Evolutionary conservation across 306 rosid genomes (phyloP).

Genomic region (Vicia villosa): DNA sequence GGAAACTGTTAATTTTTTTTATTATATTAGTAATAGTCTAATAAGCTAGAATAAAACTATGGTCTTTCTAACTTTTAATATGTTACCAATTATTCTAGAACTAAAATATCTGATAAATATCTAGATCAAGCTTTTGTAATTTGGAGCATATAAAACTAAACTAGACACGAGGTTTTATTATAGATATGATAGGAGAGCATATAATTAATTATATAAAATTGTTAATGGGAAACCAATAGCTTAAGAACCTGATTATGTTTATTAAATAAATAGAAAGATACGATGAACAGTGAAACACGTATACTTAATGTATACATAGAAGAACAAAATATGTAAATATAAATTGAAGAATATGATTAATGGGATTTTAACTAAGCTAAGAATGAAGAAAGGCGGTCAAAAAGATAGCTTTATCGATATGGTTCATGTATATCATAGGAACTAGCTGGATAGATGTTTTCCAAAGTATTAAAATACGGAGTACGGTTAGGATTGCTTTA

Average conservation of each 20-base stretch:
- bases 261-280: neutral
- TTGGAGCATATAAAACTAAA: neutral
- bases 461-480: conserved; percentile 9
- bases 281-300: neutral
- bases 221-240: neutral
- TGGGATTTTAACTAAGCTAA: conserved; percentile 33
- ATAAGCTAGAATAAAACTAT: no score
- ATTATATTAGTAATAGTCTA: no score
- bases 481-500: conserved; percentile 30
- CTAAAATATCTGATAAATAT: conserved; percentile 28
- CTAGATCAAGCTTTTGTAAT: conserved; percentile 20
- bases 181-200: conserved; percentile 14
- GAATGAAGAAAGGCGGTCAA: conserved; percentile 42
- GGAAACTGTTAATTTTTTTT: neutral
- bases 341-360: conserved; percentile 26
- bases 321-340: conserved; percentile 25
- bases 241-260: conserved; percentile 7
- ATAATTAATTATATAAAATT: neutral
- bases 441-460: conserved; percentile 24
- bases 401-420: conserved; percentile 43
- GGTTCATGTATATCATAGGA: conserved; percentile 46
- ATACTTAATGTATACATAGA: neutral
- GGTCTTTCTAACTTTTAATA: no score
- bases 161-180: conserved; percentile 3
- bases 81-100: neutral